phyloP scores from a whole-genome alignment of 78 protist genomes.

The Polysphondylium violaceum region DNA sequence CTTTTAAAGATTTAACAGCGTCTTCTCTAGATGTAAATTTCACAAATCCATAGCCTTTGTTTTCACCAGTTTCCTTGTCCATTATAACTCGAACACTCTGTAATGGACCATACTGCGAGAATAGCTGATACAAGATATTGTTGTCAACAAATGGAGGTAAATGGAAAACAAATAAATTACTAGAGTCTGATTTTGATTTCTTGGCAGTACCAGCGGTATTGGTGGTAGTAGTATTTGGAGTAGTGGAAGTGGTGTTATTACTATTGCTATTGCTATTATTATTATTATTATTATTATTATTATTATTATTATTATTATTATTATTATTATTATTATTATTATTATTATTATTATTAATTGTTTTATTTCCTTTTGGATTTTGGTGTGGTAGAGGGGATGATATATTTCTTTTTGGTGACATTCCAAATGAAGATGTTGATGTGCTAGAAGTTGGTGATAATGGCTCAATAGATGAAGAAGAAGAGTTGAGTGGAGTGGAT shows the following conservation, averaged over 20 bases:
- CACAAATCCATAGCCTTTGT: conserved; percentile 76
- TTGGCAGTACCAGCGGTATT: neutral
- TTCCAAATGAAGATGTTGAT: neutral
- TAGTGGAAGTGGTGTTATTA: neutral
- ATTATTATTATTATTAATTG: neutral
- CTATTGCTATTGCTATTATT: neutral
- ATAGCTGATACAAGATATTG: conserved; percentile 18
- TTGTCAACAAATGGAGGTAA: conserved; percentile 64
- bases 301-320: neutral
- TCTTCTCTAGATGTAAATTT: conserved; percentile 49
- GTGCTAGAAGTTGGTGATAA: neutral
- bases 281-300: neutral
- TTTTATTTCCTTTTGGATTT: neutral
- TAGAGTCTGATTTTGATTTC: neutral
- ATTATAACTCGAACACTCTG: conserved; percentile 58
- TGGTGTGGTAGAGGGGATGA: neutral
- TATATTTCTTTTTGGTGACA: neutral
- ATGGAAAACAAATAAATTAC: conserved; percentile 71
- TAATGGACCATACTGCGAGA: conserved; percentile 54
- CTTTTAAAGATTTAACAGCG: conserved; percentile 38
- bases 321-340: conserved; percentile 1
- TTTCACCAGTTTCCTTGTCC: conserved; percentile 72
- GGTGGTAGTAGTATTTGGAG: neutral
- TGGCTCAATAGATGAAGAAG: neutral
- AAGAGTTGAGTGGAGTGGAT: neutral